Evolutionary conservation across 2,329 filamentous ascomycete species (phyloP), one percentile per base, ranked within the genome.

Genomic region (Biscogniauxia mediterranea): DNA sequence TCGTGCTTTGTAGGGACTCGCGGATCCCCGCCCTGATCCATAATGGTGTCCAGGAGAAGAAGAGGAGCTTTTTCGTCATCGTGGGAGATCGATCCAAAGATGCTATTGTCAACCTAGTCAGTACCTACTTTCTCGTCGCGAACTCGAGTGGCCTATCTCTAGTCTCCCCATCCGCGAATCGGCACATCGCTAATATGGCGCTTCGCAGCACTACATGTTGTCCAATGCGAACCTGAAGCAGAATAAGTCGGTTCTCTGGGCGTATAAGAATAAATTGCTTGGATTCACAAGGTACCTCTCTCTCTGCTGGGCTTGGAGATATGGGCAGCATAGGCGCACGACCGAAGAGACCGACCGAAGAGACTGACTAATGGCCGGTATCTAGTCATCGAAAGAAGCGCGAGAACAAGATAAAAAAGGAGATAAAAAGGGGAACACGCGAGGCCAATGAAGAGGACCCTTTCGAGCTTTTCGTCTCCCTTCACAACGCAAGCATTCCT

Each of bases 381-480:
- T 59, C 58, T 28, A 88, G 92, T 80, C 93, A 99, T 78, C 91
- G 95, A 59, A 96, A 97, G 83, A 99, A 99, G 88, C 90, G 95
- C 70, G 95, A 99, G 78, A 88, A 89, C 73, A 99, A 97, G 82
- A 97, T 99, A 77, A 97, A 97, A 81, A 97, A 94, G 78, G 95
- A 99, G 73, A 92, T 99, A 77, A 97, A 96, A 81, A 87, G 93
- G 70, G 95, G 95, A 52, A 92, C 93, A 68, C 87, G 96, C 73
- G 95, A 99, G 77, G 87, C 91, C 64, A 97, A 99, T 76, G 85
- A 88, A 58, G 92, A 96, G 74, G 95, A 99, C 74, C 91, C 95
- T 0, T 99, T 99, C 80, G 95, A 99, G 79, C 86, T 98, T 58
- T 99, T 98, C 79, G 90, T 98, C 70, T 95, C 93, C 61, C 88